Evolutionary conservation across 306 rosid genomes (phyloP), one percentile per base, ranked within the genome.

Genomic region (Mimosa bimucronata): DNA sequence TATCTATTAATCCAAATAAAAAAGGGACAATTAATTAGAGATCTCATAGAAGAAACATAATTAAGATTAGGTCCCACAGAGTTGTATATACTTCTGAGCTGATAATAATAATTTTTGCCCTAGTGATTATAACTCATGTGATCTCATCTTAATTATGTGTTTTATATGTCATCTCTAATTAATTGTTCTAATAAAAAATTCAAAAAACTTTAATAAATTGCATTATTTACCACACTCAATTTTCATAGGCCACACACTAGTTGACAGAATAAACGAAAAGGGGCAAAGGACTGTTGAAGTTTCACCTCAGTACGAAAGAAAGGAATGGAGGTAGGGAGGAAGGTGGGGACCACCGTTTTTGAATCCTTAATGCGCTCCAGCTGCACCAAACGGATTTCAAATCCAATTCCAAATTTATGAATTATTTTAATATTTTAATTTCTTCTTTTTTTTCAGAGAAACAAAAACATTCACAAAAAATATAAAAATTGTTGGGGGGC

Each of bases 351-450:
- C 81, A 40, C 65, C 18, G 81, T 81, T 61, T 61, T 71, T 85
- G 86, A 83, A 60, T 75, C 75, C 83, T 85, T 11, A 84, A 80
- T 88, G 91, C 87, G 85, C 81, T 82, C 91, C 89, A 86, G 86
- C 91, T 88, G 75, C 88, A 55, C 16, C 42, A 4, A 37, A 79
- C 83, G 83, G 89, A 88, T 84, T 81, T 83, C 29, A 83, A 83
- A 88, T 78, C 81, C 46, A 71, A 80, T 28, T 88, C 85, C 85
- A 88, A 69, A 69, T 5, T 69, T 42, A 21, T 69, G 74, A 69
- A 42, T 21, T 69, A 41, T 42, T 69, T 41, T 69, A 41, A 21
- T 69, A 41, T 69, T 69, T 69, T 69, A 69, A 69, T 41, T 45
- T 80, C 14, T 2, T 9, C 62, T 2, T 1, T 9, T 53, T 53